Evolutionary conservation across 768 basidiomycete genomes (phyloP).

Genomic region (Boletus insuetus): DNA sequence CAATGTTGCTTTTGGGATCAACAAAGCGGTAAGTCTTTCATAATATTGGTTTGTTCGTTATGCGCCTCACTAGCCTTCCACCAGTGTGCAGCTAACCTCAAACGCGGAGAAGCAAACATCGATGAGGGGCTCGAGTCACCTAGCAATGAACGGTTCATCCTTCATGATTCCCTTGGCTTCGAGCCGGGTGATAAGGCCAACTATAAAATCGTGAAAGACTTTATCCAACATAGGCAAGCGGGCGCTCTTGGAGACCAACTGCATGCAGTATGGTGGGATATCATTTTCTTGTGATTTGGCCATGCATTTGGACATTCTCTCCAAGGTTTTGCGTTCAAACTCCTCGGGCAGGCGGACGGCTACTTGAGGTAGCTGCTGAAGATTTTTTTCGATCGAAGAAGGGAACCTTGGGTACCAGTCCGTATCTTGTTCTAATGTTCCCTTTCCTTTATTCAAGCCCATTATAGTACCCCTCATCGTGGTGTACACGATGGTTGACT

Average conservation of each 20-base stretch:
- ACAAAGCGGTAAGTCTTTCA: background rate
- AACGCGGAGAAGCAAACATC: background rate
- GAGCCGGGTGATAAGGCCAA: background rate
- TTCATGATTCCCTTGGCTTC: conserved; percentile 2
- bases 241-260: background rate
- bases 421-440: background rate
- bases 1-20: background rate
- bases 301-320: background rate
- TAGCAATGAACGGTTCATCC: background rate
- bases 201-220: background rate
- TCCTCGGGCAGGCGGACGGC: background rate
- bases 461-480: conserved; percentile 1
- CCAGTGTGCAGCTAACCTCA: background rate
- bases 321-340: background rate
- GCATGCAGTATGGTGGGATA: background rate
- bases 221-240: background rate
- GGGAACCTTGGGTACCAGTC: background rate
- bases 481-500: background rate
- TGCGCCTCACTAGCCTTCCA: background rate
- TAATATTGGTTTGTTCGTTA: background rate
- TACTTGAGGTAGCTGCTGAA: background rate
- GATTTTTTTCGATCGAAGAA: conserved; percentile 1
- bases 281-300: background rate
- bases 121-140: background rate
- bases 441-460: background rate